Conservation (phyloP, 345 rosid genomes). For the Moricandia arvensis region DNA sequence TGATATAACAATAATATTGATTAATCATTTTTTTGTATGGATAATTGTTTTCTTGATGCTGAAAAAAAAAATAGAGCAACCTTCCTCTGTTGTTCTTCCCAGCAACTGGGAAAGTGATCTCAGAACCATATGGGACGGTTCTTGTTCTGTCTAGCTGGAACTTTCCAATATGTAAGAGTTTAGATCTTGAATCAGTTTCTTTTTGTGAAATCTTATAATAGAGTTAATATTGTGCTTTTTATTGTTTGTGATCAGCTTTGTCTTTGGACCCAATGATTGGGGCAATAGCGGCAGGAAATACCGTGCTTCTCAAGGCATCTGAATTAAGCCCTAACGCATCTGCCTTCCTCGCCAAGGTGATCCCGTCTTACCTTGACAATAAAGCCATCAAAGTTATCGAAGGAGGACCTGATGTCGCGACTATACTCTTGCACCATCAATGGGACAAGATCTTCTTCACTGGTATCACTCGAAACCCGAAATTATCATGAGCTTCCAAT, state of each 20-base stretch:
- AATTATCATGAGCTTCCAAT: too few relatives aligned
- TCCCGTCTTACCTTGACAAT: conserved; percentile 65
- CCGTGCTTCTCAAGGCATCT: conserved; percentile 72
- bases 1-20: background rate
- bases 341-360: conserved; percentile 50
- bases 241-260: conserved; percentile 52
- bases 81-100: conserved; percentile 67
- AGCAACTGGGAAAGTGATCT: conserved; percentile 54
- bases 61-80: conserved; percentile 36
- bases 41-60: conserved; percentile 1
- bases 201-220: background rate
- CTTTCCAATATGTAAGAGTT: conserved; percentile 74
- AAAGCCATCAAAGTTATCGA: conserved; percentile 60
- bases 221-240: background rate
- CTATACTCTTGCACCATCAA: conserved; percentile 55
- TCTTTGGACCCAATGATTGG: conserved; percentile 79
- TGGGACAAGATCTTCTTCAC: conserved; percentile 98
- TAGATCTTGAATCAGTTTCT: conserved; percentile 13
- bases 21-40: background rate
- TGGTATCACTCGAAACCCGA: too few relatives aligned
- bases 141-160: conserved; percentile 81
- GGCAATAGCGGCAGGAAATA: conserved; percentile 87
- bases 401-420: conserved; percentile 60
- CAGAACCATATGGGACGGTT: conserved; percentile 82
- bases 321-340: conserved; percentile 65